Base-by-base conservation (phyloP, 331 rosid species). In the Telfairia occidentalis region DNA sequence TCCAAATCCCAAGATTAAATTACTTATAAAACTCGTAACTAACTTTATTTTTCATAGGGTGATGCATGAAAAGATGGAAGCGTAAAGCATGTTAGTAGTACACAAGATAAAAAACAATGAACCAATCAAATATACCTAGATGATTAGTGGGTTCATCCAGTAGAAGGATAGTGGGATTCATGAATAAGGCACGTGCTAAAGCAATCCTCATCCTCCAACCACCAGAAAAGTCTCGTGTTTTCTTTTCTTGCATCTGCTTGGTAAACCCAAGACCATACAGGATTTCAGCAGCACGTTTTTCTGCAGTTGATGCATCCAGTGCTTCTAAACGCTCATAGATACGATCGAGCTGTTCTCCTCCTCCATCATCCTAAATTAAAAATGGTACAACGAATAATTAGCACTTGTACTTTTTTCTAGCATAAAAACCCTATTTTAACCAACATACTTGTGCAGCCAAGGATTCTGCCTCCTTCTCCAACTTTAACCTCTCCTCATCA, bases 201-300 rank as follows among this genome's bases (percentile, higher is more conserved):
- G 97, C 97, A 82, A 95, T 95, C 82, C 99, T 89, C 99, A 95
- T 95, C 74, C 99, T 95, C 99, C 99, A 95, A 72, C 99, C 99
- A 84, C 99, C 99, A 55, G 99, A 95, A 84, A 95, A 95, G 82
- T 95, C 99, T 19, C 89, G 80, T 0, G 97, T 95, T 82, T 87
- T 92, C 92, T 92, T 92, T 23, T 86, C 88, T 77, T 95, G 99
- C 99, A 95, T 95, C 87, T 83, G 81, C 87, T 92, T 95, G 89
- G 85, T 57, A 83, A 95, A 95, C 32, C 99, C 99, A 78, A 95
- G 97, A 59, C 99, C 99, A 84, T 35, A 82, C 35, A 95, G 85
- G 57, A 92, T 95, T 84, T 95, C 99, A 77, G 99, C 99, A 7
- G 97, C 99, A 78, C 97, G 97, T 78, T 95, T 95, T 85, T 95